Evolutionary conservation across 257 asterid species (phyloP).

Genomic region (Vinca minor): DNA sequence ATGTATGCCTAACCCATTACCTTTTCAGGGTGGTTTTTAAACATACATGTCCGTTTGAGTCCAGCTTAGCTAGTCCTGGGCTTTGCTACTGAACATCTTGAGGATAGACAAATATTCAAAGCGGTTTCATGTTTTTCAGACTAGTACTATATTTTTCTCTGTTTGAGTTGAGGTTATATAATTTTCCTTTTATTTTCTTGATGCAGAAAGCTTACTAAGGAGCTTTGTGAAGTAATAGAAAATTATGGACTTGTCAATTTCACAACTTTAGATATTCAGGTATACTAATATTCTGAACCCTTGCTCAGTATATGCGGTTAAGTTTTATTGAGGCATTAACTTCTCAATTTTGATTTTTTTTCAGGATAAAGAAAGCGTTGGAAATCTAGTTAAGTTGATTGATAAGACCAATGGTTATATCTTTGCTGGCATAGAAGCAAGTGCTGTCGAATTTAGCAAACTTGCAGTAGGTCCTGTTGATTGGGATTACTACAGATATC

Average conservation of each 20-base stretch:
- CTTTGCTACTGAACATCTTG: neutral
- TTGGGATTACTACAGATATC: constrained; percentile 96
- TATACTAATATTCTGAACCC: constrained; percentile 17
- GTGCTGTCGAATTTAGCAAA: constrained; percentile 89
- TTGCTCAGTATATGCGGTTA: constrained; percentile 5
- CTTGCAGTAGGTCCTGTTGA: constrained; percentile 77
- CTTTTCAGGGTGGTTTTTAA: no score
- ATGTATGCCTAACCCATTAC: no score
- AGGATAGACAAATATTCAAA: neutral
- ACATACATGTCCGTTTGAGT: no score
- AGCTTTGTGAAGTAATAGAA: constrained; percentile 87
- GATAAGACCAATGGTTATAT: constrained; percentile 94
- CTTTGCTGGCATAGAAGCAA: constrained; percentile 75
- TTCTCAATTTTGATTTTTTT: constrained; percentile 12
- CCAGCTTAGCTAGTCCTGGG: neutral
- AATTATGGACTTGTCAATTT: constrained; percentile 68
- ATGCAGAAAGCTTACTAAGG: constrained; percentile 86
- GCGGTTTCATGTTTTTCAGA: neutral
- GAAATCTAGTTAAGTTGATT: constrained; percentile 71
- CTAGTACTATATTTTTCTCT: neutral
- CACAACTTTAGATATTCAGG: constrained; percentile 92
- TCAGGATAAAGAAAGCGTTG: constrained; percentile 96
- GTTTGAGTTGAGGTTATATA: neutral
- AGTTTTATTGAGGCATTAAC: constrained; percentile 9
- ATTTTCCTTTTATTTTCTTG: neutral